Evolutionary conservation across 108 stramenopile genomes (phyloP).

Genomic region (Stephanodiscus triporus): DNA sequence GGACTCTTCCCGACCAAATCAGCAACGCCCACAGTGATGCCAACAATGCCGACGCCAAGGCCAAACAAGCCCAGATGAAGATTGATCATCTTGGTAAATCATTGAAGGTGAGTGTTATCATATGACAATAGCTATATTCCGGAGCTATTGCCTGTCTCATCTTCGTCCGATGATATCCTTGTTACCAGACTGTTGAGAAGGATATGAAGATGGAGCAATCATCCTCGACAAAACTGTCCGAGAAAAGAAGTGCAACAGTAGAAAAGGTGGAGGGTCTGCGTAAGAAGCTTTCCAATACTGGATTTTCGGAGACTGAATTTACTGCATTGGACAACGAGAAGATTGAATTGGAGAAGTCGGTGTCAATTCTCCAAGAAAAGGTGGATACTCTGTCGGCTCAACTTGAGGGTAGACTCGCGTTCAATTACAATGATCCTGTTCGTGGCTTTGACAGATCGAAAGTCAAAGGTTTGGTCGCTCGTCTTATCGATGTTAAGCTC

Average conservation of each 20-base stretch:
- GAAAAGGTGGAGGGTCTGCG: slow-evolving; percentile 59
- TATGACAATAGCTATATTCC: background rate
- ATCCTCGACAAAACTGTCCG: slow-evolving; percentile 62
- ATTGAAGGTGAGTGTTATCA: slow-evolving; percentile 58
- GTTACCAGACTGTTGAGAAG: slow-evolving; percentile 70
- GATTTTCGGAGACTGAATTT: slow-evolving; percentile 67
- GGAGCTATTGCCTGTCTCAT: background rate
- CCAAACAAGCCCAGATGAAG: slow-evolving; percentile 90
- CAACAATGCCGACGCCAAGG: slow-evolving; percentile 88
- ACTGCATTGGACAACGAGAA: slow-evolving; percentile 71
- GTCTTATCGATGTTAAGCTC: slow-evolving; percentile 84
- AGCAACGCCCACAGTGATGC: slow-evolving; percentile 84
- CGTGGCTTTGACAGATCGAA: slow-evolving; percentile 91
- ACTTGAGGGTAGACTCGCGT: slow-evolving; percentile 87
- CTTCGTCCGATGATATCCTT: slow-evolving; percentile 8
- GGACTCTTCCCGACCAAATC: slow-evolving; percentile 87
- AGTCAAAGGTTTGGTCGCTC: slow-evolving; percentile 96
- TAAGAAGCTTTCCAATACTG: slow-evolving; percentile 46
- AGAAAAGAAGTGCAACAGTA: slow-evolving; percentile 56
- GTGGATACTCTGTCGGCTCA: slow-evolving; percentile 84
- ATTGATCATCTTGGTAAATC: slow-evolving; percentile 85
- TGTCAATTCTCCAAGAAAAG: slow-evolving; percentile 57
- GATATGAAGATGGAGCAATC: slow-evolving; percentile 87
- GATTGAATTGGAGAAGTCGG: slow-evolving; percentile 59
- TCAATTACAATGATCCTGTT: slow-evolving; percentile 92